Percentiles rank a stretch among this genome's conserved stretches.
These are phyloP conservation scores for Rhododendron williamsianum DNA, from an alignment of 148 eudicot genomes.

Conservation along the genomic window DNA sequence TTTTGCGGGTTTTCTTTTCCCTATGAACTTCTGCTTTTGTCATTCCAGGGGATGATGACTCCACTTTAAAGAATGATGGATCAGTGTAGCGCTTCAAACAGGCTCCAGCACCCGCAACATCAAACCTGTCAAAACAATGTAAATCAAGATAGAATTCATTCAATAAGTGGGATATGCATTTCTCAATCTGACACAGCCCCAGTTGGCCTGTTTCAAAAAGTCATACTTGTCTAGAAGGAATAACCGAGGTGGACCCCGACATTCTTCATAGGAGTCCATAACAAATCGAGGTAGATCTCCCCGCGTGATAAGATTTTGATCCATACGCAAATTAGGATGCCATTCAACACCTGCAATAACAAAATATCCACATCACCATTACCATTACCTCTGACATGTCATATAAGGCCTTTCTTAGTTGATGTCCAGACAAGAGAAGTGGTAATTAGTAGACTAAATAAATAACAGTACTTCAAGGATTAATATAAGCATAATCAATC, in stretches of 20 bases:
- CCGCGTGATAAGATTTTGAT: slow-evolving; percentile 59
- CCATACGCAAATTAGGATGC: slow-evolving; percentile 69
- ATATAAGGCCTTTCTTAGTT: neutral
- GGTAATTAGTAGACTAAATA: neutral
- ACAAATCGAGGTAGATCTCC: slow-evolving; percentile 92
- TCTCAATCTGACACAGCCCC: neutral
- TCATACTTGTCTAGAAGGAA: slow-evolving; percentile 93
- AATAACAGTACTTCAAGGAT: neutral
- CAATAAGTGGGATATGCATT: neutral
- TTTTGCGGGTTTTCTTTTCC: slow-evolving; percentile 76
- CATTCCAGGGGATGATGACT: slow-evolving; percentile 36
- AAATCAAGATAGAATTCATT: slow-evolving; percentile 11
- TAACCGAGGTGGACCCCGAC: slow-evolving; percentile 92
- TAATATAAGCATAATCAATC: neutral
- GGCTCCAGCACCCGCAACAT: slow-evolving; percentile 97
- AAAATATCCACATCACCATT: neutral
- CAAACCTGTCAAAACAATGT: slow-evolving; percentile 52
- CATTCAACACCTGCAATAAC: slow-evolving; percentile 68
- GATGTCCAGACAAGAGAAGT: neutral
- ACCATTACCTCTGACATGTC: neutral
- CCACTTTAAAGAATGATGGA: slow-evolving; percentile 82
- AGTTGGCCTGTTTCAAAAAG: neutral
- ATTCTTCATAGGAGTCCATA: slow-evolving; percentile 94
- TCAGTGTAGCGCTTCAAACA: slow-evolving; percentile 96
- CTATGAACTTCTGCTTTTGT: slow-evolving; percentile 56